Evolutionary conservation across 2,329 filamentous ascomycete species (phyloP).

Genomic region (Aspergillus amoenus): DNA sequence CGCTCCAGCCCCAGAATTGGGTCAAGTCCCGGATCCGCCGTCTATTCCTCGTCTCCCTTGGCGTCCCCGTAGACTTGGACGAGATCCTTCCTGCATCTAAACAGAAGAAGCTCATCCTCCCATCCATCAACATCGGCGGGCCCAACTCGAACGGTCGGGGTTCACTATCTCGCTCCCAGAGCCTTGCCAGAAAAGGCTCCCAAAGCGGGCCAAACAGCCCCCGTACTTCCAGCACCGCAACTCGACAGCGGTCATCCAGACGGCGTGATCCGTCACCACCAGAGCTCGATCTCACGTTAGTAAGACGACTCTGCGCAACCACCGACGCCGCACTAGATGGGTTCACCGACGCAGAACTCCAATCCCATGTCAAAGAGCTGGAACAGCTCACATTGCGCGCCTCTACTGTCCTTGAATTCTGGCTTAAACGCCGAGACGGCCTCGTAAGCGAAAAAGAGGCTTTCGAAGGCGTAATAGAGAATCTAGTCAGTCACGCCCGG

Average conservation of each 20-base stretch:
- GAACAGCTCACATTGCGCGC: constrained; percentile 69
- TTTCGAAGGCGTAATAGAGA: constrained; percentile 96
- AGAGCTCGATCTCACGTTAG: constrained; percentile 74
- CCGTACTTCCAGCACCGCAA: constrained; percentile 28
- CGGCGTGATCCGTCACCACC: constrained; percentile 63
- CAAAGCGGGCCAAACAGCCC: constrained; percentile 24
- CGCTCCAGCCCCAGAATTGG: constrained; percentile 95
- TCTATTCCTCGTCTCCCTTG: constrained; percentile 91
- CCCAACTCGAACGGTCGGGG: constrained; percentile 59
- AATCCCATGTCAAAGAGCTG: constrained; percentile 67
- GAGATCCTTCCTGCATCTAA: constrained; percentile 96
- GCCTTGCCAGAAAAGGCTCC: constrained; percentile 31
- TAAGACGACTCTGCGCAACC: constrained; percentile 74
- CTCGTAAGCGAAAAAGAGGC: constrained; percentile 88
- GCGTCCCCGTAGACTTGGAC: constrained; percentile 93
- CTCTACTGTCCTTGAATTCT: constrained; percentile 79
- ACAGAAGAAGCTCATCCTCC: constrained; percentile 94
- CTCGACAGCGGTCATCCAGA: constrained; percentile 30
- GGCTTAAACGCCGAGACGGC: constrained; percentile 81
- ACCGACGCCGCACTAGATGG: constrained; percentile 80
- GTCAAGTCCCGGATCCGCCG: constrained; percentile 92
- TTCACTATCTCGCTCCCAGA: constrained; percentile 44
- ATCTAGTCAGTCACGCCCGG: constrained; percentile 85
- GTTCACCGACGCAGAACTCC: constrained; percentile 75
- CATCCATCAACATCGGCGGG: constrained; percentile 65